Conservation (phyloP, 139 green algal genomes). For the Chlamydomonas sp. region DNA sequence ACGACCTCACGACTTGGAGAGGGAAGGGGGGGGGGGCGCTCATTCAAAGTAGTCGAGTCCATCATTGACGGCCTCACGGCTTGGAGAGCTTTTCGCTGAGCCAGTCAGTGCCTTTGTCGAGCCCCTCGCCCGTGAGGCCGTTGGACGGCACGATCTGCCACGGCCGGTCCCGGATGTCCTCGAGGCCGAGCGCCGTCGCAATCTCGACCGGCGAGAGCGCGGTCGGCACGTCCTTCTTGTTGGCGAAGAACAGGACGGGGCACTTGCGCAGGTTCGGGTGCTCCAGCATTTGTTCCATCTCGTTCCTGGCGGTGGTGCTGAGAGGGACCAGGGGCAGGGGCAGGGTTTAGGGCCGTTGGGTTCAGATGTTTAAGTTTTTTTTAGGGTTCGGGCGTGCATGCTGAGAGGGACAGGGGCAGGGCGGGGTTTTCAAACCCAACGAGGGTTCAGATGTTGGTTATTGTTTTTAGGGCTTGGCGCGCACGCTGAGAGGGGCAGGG, state of each 20-base stretch:
- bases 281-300: slow-evolving; percentile 58
- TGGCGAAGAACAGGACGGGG: slow-evolving; percentile 68
- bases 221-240: slow-evolving; percentile 72
- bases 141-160: slow-evolving; percentile 76
- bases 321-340: no score
- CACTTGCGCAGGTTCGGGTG: slow-evolving; percentile 37
- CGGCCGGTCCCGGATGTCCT: slow-evolving; percentile 60
- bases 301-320: slow-evolving; percentile 56
- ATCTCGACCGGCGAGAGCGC: slow-evolving; percentile 54
- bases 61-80: slow-evolving; percentile 60
- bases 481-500: no score
- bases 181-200: slow-evolving; percentile 51
- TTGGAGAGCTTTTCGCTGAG: slow-evolving; percentile 43
- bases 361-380: no score
- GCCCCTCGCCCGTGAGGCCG: slow-evolving; percentile 62
- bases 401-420: no score
- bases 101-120: slow-evolving; percentile 69
- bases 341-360: no score
- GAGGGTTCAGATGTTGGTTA: no score
- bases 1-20: no score
- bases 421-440: no score
- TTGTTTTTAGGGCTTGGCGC: no score
- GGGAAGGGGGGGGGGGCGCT: no score
- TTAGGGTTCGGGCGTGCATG: no score
- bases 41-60: slow-evolving; percentile 59